Conservation (phyloP, 2,329 filamentous ascomycete species). For the Fusarium udum region DNA sequence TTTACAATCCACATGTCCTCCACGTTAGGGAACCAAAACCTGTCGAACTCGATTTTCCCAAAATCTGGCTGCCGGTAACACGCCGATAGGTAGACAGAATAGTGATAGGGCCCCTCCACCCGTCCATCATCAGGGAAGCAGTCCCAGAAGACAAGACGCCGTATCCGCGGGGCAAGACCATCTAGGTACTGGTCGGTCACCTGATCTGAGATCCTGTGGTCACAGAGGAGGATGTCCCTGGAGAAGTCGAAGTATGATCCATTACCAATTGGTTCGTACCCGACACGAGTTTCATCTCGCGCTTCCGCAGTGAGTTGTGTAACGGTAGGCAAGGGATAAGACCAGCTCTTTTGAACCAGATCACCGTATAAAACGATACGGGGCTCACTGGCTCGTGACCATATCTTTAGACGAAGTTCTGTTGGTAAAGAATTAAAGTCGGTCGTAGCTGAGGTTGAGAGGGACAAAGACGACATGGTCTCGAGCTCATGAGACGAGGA, state of each 20-base stretch:
- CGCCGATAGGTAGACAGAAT: constrained; percentile 49
- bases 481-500: constrained; percentile 7
- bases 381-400: constrained; percentile 50
- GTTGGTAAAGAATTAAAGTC: constrained; percentile 47
- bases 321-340: constrained; percentile 49
- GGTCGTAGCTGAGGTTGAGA: constrained; percentile 22
- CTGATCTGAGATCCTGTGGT: constrained; percentile 49
- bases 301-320: constrained; percentile 51
- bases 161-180: constrained; percentile 46
- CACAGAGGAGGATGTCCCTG: constrained; percentile 51
- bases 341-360: constrained; percentile 43
- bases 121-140: constrained; percentile 52
- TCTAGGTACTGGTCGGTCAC: constrained; percentile 47
- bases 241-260: constrained; percentile 52
- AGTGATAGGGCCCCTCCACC: constrained; percentile 47
- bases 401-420: constrained; percentile 52
- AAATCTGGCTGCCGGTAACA: constrained; percentile 46
- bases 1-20: constrained; percentile 53
- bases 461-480: constrained; percentile 1
- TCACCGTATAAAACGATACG: constrained; percentile 50
- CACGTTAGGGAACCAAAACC: constrained; percentile 52
- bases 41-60: constrained; percentile 50
- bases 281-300: constrained; percentile 47
- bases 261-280: constrained; percentile 48
- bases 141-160: constrained; percentile 52